Percentiles rank a stretch among this genome's conserved stretches.
Conservation (phyloP, 306 rosid species). For the Cicer arietinum region DNA sequence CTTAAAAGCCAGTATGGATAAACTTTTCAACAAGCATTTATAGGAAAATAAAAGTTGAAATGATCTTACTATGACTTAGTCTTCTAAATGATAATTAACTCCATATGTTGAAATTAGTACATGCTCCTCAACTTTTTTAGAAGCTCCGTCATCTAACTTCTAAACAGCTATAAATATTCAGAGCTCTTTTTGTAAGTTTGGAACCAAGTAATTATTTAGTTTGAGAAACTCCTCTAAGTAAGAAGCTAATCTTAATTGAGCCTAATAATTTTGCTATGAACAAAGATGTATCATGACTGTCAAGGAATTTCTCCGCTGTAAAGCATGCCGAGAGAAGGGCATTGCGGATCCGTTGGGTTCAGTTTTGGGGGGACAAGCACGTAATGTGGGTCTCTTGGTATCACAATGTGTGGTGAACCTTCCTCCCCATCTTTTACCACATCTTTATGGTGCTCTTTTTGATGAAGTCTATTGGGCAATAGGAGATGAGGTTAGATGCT, state of each 20-base stretch:
- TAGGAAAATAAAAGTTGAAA: not conserved
- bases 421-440: slow-evolving; percentile 85
- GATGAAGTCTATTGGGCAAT: slow-evolving; percentile 89
- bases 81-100: not conserved
- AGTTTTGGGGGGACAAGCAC: slow-evolving; percentile 66
- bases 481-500: slow-evolving; percentile 86
- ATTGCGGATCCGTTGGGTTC: slow-evolving; percentile 51
- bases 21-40: too few species aligned
- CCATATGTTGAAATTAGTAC: slow-evolving; percentile 3
- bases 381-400: slow-evolving; percentile 68
- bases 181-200: not conserved
- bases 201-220: not conserved
- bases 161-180: too few species aligned
- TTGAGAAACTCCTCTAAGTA: not conserved
- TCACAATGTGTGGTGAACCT: slow-evolving; percentile 82
- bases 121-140: not conserved
- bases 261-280: slow-evolving; percentile 48
- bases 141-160: not conserved
- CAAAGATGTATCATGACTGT: slow-evolving; percentile 63
- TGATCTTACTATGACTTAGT: slow-evolving; percentile 15
- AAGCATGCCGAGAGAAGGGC: slow-evolving; percentile 58
- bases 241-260: slow-evolving; percentile 8
- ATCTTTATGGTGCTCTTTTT: slow-evolving; percentile 80
- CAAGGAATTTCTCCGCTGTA: slow-evolving; percentile 66
- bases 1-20: too few species aligned